A percentile compares a stretch with the other conserved stretches of the same genome.
Conservation (phyloP, 257 asterid species). For the Echites panduratus region DNA sequence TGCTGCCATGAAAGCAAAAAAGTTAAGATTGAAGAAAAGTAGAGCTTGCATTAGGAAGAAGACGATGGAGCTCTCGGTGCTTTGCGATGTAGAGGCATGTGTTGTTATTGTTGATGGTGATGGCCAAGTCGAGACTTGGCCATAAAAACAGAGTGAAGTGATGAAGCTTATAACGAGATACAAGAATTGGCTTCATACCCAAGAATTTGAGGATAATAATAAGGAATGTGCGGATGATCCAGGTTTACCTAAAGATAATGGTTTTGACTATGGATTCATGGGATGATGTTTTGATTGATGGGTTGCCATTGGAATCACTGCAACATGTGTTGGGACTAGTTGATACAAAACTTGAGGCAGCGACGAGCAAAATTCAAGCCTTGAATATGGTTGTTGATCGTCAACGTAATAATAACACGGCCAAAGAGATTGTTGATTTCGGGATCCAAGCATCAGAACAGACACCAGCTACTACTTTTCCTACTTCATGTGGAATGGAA, state of each 20-base stretch:
- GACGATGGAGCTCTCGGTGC: constrained; percentile 13
- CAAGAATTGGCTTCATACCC: neutral
- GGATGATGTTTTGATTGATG: too few relatives aligned
- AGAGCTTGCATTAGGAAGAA: constrained; percentile 5
- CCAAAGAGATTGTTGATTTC: neutral
- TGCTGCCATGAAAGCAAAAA: neutral
- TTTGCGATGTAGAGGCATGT: constrained; percentile 16
- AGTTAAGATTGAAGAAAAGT: too few relatives aligned
- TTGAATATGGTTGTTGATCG: too few relatives aligned
- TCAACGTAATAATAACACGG: too few relatives aligned
- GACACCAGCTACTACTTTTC: neutral
- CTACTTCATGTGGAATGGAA: neutral
- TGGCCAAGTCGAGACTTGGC: constrained; percentile 18
- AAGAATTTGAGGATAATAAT: neutral
- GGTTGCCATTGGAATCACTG: neutral
- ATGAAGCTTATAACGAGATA: neutral
- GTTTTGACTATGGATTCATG: too few relatives aligned
- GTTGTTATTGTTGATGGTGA: constrained; percentile 8
- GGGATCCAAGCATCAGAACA: too few relatives aligned
- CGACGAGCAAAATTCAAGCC: too few relatives aligned
- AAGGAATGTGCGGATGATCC: too few relatives aligned
- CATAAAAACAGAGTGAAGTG: constrained; percentile 5
- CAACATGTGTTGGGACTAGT: neutral
- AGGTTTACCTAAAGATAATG: too few relatives aligned
- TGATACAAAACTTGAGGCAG: too few relatives aligned